These are phyloP conservation scores for Begonia masoniana DNA, from an alignment of 306 rosid species.

Conservation along the genomic window DNA sequence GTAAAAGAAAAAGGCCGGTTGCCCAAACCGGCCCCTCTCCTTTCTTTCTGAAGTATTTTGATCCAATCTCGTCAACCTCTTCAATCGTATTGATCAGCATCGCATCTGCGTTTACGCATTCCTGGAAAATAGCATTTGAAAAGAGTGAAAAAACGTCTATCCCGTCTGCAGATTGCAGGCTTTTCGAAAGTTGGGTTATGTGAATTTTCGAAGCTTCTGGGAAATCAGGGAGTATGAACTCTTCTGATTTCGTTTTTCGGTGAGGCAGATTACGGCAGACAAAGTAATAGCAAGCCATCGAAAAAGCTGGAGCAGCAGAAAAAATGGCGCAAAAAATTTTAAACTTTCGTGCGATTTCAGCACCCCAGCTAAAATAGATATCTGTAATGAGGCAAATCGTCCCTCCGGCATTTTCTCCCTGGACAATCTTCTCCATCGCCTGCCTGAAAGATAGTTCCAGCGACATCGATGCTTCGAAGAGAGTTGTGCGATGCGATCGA, in stretches of 20 bases:
- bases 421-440: background rate
- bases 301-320: too few relatives aligned
- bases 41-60: too few relatives aligned
- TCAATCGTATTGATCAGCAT: slow-evolving; percentile 4
- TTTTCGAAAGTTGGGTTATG: slow-evolving; percentile 3
- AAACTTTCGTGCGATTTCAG: slow-evolving; percentile 7
- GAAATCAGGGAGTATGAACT: slow-evolving; percentile 7
- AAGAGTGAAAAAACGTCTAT: background rate
- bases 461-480: slow-evolving; percentile 6
- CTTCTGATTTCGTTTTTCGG: background rate
- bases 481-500: too few relatives aligned
- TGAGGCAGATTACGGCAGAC: background rate
- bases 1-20: too few relatives aligned
- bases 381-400: slow-evolving; percentile 4
- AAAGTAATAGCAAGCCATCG: too few relatives aligned
- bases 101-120: background rate
- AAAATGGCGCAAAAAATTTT: slow-evolving; percentile 8
- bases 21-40: too few relatives aligned
- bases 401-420: background rate
- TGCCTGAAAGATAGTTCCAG: slow-evolving; percentile 9
- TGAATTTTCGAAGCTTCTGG: slow-evolving; percentile 10
- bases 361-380: slow-evolving; percentile 8
- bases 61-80: too few relatives aligned
- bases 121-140: background rate
- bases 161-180: background rate